Evolutionary conservation across 768 basidiomycete species (phyloP).

Genomic region (Rhodotorula paludigena): DNA sequence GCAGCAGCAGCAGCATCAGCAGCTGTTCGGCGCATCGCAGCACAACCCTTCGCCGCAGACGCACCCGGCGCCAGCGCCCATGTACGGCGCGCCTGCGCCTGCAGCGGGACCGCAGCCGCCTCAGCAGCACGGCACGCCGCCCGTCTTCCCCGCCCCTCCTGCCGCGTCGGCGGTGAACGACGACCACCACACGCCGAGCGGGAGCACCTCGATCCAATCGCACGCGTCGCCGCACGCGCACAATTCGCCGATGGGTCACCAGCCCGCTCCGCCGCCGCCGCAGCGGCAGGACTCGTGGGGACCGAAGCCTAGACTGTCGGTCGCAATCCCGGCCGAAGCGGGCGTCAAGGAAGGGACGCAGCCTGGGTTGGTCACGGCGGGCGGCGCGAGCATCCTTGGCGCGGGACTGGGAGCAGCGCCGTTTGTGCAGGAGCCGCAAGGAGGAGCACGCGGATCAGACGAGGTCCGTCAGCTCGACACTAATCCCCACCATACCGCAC

Average conservation of each 20-base stretch:
- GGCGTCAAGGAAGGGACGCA: constrained; percentile 4
- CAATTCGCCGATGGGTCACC: no score
- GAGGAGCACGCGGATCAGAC: neutral
- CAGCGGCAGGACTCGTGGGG: neutral
- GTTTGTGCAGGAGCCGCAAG: no score
- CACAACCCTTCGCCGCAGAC: neutral
- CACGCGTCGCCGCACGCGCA: neutral
- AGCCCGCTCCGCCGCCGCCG: neutral
- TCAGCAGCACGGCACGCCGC: neutral
- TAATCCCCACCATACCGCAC: no score
- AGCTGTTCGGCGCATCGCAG: neutral
- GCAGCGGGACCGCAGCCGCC: neutral
- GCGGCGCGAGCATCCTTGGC: constrained; percentile 12
- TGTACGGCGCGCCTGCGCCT: constrained; percentile 13
- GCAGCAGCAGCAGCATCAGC: constrained; percentile 15
- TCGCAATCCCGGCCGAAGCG: constrained; percentile 18
- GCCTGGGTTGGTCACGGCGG: constrained; percentile 9
- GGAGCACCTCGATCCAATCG: neutral
- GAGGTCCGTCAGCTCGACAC: no score
- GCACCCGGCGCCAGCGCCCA: constrained; percentile 5
- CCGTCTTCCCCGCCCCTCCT: neutral
- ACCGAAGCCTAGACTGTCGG: constrained; percentile 22
- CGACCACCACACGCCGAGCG: neutral
- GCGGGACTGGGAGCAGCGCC: constrained; percentile 17
- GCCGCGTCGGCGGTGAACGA: neutral